phyloP scores from a whole-genome alignment of 1,284 basidiomycete species.

The Apiotrichum akiyoshidainum region DNA sequence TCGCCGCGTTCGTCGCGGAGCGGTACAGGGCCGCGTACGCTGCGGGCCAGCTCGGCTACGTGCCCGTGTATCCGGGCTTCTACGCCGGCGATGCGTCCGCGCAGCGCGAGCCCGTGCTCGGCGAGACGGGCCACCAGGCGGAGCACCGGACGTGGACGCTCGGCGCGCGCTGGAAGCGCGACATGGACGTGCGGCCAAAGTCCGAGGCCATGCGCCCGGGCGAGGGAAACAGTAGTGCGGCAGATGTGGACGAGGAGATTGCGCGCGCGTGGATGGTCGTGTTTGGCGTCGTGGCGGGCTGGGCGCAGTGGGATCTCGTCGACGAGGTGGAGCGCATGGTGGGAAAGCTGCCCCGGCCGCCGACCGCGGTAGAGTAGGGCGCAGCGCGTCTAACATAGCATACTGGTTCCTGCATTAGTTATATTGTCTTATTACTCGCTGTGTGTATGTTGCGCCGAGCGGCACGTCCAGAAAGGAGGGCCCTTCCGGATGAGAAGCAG shows the following conservation, averaged over 20 bases:
- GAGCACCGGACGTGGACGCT: constrained; percentile 6
- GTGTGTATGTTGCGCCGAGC: no score
- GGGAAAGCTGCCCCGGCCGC: constrained; percentile 1
- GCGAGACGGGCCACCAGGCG: background rate
- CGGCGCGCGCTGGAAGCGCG: constrained; percentile 18
- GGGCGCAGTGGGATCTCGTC: constrained; percentile 86
- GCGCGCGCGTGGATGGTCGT: constrained; percentile 76
- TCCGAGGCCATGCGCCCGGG: constrained; percentile 12
- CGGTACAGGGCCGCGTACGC: constrained; percentile 24
- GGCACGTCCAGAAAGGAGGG: no score
- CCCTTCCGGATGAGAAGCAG: no score
- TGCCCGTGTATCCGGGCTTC: constrained; percentile 14
- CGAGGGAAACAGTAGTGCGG: constrained; percentile 12
- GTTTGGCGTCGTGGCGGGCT: constrained; percentile 66
- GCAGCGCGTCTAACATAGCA: no score
- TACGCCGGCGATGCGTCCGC: constrained; percentile 17
- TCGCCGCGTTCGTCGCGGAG: constrained; percentile 59
- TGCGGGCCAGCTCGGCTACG: background rate
- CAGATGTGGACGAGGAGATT: constrained; percentile 32
- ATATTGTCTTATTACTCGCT: no score
- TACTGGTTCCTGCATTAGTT: no score
- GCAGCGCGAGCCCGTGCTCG: constrained; percentile 2
- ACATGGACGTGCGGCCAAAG: constrained; percentile 8
- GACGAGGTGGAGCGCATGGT: constrained; percentile 59
- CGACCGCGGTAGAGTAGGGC: no score